Conservation (phyloP, 345 rosid genomes). For the Syzygium oleosum region DNA sequence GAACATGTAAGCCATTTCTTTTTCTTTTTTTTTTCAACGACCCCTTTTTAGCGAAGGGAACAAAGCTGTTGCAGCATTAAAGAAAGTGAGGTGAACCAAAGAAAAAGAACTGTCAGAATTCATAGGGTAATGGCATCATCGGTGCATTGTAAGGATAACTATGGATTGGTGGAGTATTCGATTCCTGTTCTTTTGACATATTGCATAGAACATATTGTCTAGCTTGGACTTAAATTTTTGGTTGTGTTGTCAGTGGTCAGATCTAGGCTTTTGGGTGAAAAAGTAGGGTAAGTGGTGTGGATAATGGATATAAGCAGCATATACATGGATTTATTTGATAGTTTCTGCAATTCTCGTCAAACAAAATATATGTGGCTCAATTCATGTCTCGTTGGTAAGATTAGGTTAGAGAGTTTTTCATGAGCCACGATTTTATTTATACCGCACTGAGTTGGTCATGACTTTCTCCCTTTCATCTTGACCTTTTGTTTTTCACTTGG, state of each 20-base stretch:
- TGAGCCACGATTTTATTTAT: not conserved
- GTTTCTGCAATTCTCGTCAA: not conserved
- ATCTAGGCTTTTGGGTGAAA: not conserved
- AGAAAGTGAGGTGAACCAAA: not conserved
- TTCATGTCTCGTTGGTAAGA: not conserved
- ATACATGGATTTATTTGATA: not conserved
- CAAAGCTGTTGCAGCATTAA: not conserved
- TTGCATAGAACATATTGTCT: not conserved
- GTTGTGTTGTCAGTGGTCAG: not conserved
- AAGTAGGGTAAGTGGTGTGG: not conserved
- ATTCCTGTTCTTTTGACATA: not conserved
- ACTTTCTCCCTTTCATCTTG: not conserved
- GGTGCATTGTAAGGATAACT: not conserved
- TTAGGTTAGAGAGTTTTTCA: not conserved
- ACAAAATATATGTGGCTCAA: not conserved
- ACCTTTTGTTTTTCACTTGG: not conserved
- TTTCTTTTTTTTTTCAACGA: not conserved
- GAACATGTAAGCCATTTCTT: slow-evolving; percentile 48
- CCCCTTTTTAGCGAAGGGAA: not conserved
- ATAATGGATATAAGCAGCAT: not conserved
- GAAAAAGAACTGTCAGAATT: not conserved
- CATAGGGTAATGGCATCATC: not conserved
- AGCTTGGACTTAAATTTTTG: not conserved
- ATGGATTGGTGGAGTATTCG: not conserved
- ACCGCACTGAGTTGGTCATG: not conserved